A percentile compares a stretch with the other conserved stretches of the same genome.
phyloP scores from a whole-genome alignment of 1,284 basidiomycete species.

The Pascua guehoae region DNA sequence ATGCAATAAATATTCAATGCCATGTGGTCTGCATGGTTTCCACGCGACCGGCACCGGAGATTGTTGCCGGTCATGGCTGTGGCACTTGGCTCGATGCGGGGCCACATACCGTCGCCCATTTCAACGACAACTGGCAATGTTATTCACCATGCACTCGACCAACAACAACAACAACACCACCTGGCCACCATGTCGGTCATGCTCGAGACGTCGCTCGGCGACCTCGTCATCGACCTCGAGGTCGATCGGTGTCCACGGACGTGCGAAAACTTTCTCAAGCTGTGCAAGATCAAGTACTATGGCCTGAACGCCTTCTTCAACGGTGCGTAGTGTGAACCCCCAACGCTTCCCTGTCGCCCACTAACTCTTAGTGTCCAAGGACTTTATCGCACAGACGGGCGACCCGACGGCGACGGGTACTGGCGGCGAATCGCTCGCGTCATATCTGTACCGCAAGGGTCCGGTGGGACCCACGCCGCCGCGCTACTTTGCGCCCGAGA shows the following conservation, averaged over 20 bases:
- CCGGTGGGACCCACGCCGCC: slow-evolving; percentile 47
- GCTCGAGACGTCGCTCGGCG: slow-evolving; percentile 91
- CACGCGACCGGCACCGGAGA: too few species aligned
- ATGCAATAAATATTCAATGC: too few species aligned
- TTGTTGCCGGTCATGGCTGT: too few species aligned
- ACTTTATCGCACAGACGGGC: slow-evolving; percentile 91
- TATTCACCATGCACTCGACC: too few species aligned
- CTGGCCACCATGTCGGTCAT: slow-evolving; percentile 75
- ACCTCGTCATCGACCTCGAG: slow-evolving; percentile 93
- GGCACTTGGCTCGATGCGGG: too few species aligned
- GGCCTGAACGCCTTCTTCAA: slow-evolving; percentile 96
- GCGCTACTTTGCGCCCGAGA: slow-evolving; percentile 84
- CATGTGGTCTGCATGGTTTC: too few species aligned
- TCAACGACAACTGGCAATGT: too few species aligned
- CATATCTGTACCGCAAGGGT: slow-evolving; percentile 54
- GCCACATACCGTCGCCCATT: too few species aligned
- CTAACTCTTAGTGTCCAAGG: slow-evolving; percentile 71
- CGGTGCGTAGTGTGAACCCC: slow-evolving; percentile 56
- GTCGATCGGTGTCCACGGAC: slow-evolving; percentile 84
- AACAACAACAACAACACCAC: neutral
- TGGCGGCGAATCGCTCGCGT: slow-evolving; percentile 82
- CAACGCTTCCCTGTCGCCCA: too few species aligned
- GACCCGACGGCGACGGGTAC: slow-evolving; percentile 93
- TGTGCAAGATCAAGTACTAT: slow-evolving; percentile 96
- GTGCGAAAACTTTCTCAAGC: slow-evolving; percentile 92